Evolutionary conservation across 1,284 basidiomycete species (phyloP).

Genomic region (Salmacisia buchloeana): DNA sequence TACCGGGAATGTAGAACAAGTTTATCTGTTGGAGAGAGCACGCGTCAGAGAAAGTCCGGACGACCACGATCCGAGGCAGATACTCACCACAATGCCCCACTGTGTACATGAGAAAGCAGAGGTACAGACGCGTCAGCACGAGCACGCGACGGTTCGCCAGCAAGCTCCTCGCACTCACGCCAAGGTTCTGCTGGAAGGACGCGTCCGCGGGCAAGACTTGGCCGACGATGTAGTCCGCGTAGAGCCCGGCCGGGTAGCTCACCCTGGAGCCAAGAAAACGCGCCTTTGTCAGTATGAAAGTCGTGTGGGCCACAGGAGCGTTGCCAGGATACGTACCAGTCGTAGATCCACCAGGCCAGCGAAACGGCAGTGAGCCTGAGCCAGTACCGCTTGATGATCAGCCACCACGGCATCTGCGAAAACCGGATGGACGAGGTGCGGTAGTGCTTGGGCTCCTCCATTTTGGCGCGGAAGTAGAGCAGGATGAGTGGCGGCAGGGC

Average conservation of each 20-base stretch:
- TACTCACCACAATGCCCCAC: not conserved
- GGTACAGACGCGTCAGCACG: conserved; percentile 24
- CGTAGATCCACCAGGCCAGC: conserved; percentile 76
- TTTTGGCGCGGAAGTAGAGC: conserved; percentile 77
- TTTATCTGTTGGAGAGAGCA: conserved; percentile 53
- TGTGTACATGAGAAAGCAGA: not conserved
- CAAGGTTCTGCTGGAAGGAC: conserved; percentile 9
- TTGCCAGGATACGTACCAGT: conserved; percentile 57
- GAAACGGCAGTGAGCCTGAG: conserved; percentile 64
- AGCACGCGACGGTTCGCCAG: conserved; percentile 37
- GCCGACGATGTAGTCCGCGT: conserved; percentile 71
- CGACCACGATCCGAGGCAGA: not conserved
- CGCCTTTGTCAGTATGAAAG: not conserved
- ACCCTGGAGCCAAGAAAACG: not conserved
- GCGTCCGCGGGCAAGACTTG: conserved; percentile 56
- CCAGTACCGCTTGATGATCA: conserved; percentile 78
- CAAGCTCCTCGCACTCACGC: not conserved
- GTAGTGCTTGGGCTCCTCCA: conserved; percentile 67
- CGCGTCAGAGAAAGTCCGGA: conserved; percentile 16
- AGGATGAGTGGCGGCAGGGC: conserved; percentile 72
- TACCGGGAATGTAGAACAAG: conserved; percentile 59
- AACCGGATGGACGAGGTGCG: conserved; percentile 70
- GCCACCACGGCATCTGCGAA: conserved; percentile 65
- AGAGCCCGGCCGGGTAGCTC: conserved; percentile 59
- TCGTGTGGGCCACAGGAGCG: not conserved